Evolutionary conservation across 331 rosid genomes (phyloP), one percentile per base, ranked within the genome.

Genomic region (Pyrus hybrid): DNA sequence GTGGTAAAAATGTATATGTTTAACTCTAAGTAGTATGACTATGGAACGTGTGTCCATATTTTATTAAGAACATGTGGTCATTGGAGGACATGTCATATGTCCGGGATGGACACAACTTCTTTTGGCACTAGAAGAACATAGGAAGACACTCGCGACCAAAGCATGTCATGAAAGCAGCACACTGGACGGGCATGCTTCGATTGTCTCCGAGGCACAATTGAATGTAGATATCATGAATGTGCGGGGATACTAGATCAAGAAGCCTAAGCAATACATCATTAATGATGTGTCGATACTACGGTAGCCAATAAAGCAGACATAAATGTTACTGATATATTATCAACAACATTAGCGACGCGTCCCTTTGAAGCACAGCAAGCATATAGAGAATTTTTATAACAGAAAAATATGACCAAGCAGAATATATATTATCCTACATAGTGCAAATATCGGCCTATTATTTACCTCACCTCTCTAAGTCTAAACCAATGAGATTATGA

Each of bases 91-190:
- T 53, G 20, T 1, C 20, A 53, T 6, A 17, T 6, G 22, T 53
- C 1, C 21, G 21, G 21, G n/a, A 51, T 5, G 18, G 18, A 51
- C 58, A 17, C 1, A 20, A 51, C 21, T 0, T 16, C 22, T 53
- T 53, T 4, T 53, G 21, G 4, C 8, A 3, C 22, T 53, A 53
- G 58, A 51, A 51, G 58, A 53, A 1, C 58, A 2, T 8, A 1
- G 25, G 17, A 61, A 16, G 71, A 12, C 53, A 18, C 17, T 6
- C 17, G 9, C 3, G 5, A 67, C n/a, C 20, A 53, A 63, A 53
- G 64, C 47, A 71, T 53, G 70, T 62, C 23, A 20, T 74, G 77
- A 74, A 74, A 37, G 61, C 63, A 63, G 70, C 61, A 74, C 77
- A 74, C 21, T 60, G 43, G 70, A 17, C 18, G 70, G 28, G 64